A percentile compares a stretch with the other conserved stretches of the same genome.
These are phyloP conservation scores for Silene noctiflora DNA, from an alignment of 179 eudicot species.

Conservation along the genomic window DNA sequence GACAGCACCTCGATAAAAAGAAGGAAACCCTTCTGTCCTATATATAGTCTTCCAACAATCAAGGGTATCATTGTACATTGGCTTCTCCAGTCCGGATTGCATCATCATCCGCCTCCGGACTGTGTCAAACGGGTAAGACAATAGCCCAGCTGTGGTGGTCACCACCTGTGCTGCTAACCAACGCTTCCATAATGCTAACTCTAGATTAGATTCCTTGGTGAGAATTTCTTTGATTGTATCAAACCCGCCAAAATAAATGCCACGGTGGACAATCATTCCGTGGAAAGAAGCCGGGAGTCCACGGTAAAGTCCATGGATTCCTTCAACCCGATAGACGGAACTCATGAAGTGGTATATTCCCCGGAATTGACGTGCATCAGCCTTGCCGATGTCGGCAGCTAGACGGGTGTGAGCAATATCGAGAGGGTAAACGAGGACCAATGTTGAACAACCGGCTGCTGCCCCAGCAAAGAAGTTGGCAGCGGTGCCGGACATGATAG, in stretches of 20 bases:
- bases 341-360: conserved; percentile 73
- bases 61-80: conserved; percentile 65
- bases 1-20: conserved; percentile 87
- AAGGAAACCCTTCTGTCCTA: conserved; percentile 55
- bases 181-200: conserved; percentile 72
- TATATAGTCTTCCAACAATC: conserved; percentile 92
- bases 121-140: conserved; percentile 91
- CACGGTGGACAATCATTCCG: conserved; percentile 90
- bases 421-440: conserved; percentile 82
- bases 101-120: conserved; percentile 97
- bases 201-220: conserved; percentile 48
- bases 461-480: conserved; percentile 94
- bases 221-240: conserved; percentile 81
- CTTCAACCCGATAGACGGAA: conserved; percentile 50
- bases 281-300: conserved; percentile 96
- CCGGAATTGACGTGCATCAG: conserved; percentile 61
- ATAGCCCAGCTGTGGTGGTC: conserved; percentile 83
- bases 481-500: conserved; percentile 56
- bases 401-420: conserved; percentile 96
- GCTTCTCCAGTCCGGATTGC: conserved; percentile 78
- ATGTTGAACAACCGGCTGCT: conserved; percentile 86
- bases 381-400: conserved; percentile 79
- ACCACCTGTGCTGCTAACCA: conserved; percentile 84
- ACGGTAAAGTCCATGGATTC: conserved; percentile 73
- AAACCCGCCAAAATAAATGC: conserved; percentile 92